phyloP scores from a whole-genome alignment of 1,139 yeast species.

The Hemisphaericaspora xylanilytica region DNA sequence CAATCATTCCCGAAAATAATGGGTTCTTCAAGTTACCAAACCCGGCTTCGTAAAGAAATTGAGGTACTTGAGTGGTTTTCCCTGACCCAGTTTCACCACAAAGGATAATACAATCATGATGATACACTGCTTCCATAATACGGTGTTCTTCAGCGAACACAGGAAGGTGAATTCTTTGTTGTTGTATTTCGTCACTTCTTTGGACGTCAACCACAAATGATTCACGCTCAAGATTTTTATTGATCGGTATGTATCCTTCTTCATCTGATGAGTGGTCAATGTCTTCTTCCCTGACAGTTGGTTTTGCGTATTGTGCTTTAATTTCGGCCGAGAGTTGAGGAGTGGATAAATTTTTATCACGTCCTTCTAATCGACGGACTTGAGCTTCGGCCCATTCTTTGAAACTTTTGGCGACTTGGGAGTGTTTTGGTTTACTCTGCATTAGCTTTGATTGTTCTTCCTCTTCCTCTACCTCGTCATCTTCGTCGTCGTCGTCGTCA shows the following conservation, averaged over 20 bases:
- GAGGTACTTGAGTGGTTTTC: conserved; percentile 77
- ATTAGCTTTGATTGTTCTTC: conserved; percentile 34
- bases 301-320: conserved; percentile 40
- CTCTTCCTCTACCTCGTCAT: conserved; percentile 19
- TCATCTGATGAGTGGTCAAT: conserved; percentile 57
- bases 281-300: conserved; percentile 58
- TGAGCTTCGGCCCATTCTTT: conserved; percentile 62
- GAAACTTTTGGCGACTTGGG: conserved; percentile 44
- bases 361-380: conserved; percentile 58
- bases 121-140: conserved; percentile 94
- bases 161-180: conserved; percentile 70
- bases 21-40: conserved; percentile 66
- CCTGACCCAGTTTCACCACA: conserved; percentile 95
- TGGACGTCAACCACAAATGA: conserved; percentile 68
- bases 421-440: conserved; percentile 41
- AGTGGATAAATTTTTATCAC: conserved; percentile 42
- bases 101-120: conserved; percentile 84
- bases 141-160: conserved; percentile 89
- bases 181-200: conserved; percentile 64
- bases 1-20: conserved; percentile 83
- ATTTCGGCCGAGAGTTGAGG: conserved; percentile 54
- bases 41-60: conserved; percentile 81
- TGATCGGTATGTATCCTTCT: conserved; percentile 55
- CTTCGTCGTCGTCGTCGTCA: conserved; percentile 21
- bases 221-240: conserved; percentile 54